Percentiles rank a stretch among this genome's conserved stretches.
These are phyloP conservation scores for Ustilago nuda DNA, from an alignment of 1,284 basidiomycete species.

Conservation along the genomic window DNA sequence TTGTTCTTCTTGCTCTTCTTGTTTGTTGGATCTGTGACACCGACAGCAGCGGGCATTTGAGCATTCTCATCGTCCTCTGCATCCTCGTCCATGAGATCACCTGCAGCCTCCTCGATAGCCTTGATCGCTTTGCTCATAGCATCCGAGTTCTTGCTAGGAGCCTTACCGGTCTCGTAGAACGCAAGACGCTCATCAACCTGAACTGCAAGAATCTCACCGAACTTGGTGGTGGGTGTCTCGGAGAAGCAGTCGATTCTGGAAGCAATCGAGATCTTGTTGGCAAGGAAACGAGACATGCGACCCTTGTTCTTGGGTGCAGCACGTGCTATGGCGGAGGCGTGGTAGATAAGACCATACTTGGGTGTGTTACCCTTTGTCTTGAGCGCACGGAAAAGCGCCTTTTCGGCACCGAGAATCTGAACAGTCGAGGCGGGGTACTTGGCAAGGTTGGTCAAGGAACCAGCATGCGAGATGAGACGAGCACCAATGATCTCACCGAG, in stretches of 20 bases:
- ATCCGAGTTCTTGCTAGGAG: slow-evolving; percentile 66
- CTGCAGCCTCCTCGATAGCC: slow-evolving; percentile 79
- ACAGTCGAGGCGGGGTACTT: slow-evolving; percentile 99
- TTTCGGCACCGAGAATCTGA: slow-evolving; percentile 97
- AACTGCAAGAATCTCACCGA: slow-evolving; percentile 89
- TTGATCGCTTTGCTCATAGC: slow-evolving; percentile 85
- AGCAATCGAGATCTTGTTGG: slow-evolving; percentile 99
- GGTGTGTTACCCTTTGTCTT: slow-evolving; percentile 99
- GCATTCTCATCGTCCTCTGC: slow-evolving; percentile 74
- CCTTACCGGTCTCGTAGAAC: slow-evolving; percentile 81
- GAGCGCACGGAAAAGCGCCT: slow-evolving; percentile 95
- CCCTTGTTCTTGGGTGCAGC: slow-evolving; percentile 97
- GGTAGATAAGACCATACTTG: slow-evolving; percentile 77
- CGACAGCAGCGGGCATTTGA: slow-evolving; percentile 70
- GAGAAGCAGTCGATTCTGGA: slow-evolving; percentile 97
- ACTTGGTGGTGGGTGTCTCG: slow-evolving; percentile 85
- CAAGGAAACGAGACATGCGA: slow-evolving; percentile 80
- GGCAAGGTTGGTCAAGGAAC: slow-evolving; percentile 93
- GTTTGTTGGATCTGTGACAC: slow-evolving; percentile 56
- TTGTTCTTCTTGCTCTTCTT: slow-evolving; percentile 75
- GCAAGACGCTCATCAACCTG: slow-evolving; percentile 96
- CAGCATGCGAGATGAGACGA: slow-evolving; percentile 95
- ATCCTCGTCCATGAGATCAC: slow-evolving; percentile 78
- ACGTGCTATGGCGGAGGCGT: slow-evolving; percentile 84
- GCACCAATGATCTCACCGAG: slow-evolving; percentile 96